phyloP scores from a whole-genome alignment of 2,329 filamentous ascomycete genomes.

The Emergomyces orientalis region DNA sequence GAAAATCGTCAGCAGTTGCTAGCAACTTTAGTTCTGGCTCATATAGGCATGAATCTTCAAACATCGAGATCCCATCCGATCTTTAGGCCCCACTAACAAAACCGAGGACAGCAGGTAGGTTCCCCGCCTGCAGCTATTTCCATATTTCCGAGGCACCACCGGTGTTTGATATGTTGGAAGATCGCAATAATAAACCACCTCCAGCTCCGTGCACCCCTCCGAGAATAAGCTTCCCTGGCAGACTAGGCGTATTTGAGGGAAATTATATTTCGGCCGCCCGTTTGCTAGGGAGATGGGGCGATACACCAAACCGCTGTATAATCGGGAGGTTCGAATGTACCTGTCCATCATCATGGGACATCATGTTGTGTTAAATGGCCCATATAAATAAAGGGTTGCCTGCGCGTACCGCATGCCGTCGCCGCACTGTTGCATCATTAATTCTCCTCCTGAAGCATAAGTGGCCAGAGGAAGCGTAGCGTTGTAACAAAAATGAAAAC shows the following conservation, averaged over 20 bases:
- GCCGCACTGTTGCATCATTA: background rate
- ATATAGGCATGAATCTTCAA: background rate
- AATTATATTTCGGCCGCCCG: background rate
- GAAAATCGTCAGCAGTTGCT: background rate
- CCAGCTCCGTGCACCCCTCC: background rate
- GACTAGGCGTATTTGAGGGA: background rate
- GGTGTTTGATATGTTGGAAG: background rate
- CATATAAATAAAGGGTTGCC: background rate
- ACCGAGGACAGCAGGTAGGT: background rate
- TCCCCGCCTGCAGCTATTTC: background rate
- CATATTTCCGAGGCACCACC: background rate
- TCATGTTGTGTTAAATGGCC: background rate
- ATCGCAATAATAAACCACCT: background rate
- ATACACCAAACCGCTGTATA: background rate
- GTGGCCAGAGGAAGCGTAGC: too few relatives aligned
- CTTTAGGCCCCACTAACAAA: background rate
- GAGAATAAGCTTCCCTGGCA: background rate
- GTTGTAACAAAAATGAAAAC: background rate
- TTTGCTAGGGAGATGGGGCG: background rate
- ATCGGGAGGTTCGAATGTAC: background rate
- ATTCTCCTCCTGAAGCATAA: background rate
- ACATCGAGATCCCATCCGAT: background rate
- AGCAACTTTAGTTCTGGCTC: background rate
- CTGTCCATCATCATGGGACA: background rate
- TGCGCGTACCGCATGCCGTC: background rate